Evolutionary conservation across 768 basidiomycete species (phyloP).

Genomic region (Tylopilus rubrobrunneus): DNA sequence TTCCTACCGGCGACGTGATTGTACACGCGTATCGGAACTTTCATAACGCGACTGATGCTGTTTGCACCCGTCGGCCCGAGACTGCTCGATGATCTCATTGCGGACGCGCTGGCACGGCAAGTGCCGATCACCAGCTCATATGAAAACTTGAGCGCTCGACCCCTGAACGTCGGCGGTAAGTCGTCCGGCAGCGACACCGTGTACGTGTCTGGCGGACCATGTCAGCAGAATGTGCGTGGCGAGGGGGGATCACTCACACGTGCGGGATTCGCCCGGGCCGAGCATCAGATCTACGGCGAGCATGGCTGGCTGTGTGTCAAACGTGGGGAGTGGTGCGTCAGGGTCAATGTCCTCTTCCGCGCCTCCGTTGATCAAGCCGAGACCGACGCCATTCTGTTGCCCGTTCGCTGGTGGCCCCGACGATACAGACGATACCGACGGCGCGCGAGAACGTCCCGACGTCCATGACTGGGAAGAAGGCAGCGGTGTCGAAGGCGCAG

Average conservation of each 20-base stretch:
- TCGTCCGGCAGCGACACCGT: conserved; percentile 67
- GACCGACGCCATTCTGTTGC: conserved; percentile 24
- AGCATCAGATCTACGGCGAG: conserved; percentile 84
- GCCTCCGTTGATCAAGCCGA: conserved; percentile 29
- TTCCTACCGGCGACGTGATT: conserved; percentile 75
- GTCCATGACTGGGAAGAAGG: conserved; percentile 25
- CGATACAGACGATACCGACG: conserved; percentile 25
- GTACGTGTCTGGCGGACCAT: conserved; percentile 58
- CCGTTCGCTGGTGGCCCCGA: conserved; percentile 1
- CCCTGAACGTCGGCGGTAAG: conserved; percentile 88
- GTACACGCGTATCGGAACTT: conserved; percentile 88
- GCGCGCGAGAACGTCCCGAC: conserved; percentile 14
- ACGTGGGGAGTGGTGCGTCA: conserved; percentile 72
- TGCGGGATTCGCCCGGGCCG: conserved; percentile 78
- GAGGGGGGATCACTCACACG: conserved; percentile 45
- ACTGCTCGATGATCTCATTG: conserved; percentile 28
- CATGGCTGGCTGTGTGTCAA: conserved; percentile 83
- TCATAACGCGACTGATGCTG: conserved; percentile 75
- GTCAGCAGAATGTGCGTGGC: neutral
- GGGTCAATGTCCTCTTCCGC: conserved; percentile 50
- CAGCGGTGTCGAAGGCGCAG: conserved; percentile 19
- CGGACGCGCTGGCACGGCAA: conserved; percentile 53
- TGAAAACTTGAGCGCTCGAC: conserved; percentile 77
- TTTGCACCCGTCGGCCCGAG: conserved; percentile 37
- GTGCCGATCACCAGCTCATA: conserved; percentile 91